Evolutionary conservation across 192 early-diverging fungal species (phyloP).

Genomic region (Pecoramyces ruminantium): DNA sequence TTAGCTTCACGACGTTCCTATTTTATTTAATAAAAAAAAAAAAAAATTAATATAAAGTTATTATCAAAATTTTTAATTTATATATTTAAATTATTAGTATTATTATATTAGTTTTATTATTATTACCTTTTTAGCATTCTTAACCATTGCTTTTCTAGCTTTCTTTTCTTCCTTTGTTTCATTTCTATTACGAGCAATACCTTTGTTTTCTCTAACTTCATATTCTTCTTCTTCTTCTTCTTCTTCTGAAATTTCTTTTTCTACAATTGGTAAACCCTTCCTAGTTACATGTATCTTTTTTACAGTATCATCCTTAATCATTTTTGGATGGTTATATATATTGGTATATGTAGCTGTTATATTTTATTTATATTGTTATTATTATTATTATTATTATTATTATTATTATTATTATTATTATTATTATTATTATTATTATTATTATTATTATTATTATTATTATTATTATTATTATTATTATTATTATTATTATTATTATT

Average conservation of each 20-base stretch:
- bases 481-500: too few relatives aligned
- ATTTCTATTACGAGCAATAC: conserved; percentile 48
- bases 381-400: too few relatives aligned
- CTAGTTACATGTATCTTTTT: conserved; percentile 33
- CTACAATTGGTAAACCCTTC: conserved; percentile 13
- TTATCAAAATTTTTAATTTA: too few relatives aligned
- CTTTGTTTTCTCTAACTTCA: conserved; percentile 38
- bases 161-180: conserved; percentile 91
- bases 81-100: too few relatives aligned
- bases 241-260: conserved; percentile 3
- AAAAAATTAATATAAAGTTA: too few relatives aligned
- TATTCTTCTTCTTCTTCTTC: conserved; percentile 12
- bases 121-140: conserved; percentile 57
- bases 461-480: too few relatives aligned
- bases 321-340: conserved; percentile 9
- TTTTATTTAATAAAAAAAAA: too few relatives aligned
- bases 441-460: too few relatives aligned
- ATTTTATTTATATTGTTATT: too few relatives aligned
- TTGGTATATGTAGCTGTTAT: background rate
- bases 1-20: conserved; percentile 50
- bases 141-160: conserved; percentile 67
- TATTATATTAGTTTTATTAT: too few relatives aligned
- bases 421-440: too few relatives aligned
- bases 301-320: conserved; percentile 12
- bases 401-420: too few relatives aligned